phyloP scores from a whole-genome alignment of 805 yeast genomes.

The Lipomyces chichibuensis region DNA sequence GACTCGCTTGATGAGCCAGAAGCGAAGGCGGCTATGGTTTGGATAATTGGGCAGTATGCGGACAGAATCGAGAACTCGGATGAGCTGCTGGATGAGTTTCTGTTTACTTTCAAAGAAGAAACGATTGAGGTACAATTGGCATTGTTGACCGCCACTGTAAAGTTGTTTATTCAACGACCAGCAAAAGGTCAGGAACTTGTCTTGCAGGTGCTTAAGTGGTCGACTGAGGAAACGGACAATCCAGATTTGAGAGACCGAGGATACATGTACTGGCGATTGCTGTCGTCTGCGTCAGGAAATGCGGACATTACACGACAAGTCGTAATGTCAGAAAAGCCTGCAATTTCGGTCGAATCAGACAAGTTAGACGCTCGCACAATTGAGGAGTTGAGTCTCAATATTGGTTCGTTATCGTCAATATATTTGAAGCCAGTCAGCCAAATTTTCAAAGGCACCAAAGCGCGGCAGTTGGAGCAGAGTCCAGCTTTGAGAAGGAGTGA shows the following conservation, averaged over 20 bases:
- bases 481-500: slow-evolving; percentile 28
- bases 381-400: slow-evolving; percentile 79
- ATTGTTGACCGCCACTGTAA: slow-evolving; percentile 72
- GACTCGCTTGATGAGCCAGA: slow-evolving; percentile 73
- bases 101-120: slow-evolving; percentile 60
- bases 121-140: slow-evolving; percentile 74
- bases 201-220: slow-evolving; percentile 60
- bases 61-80: slow-evolving; percentile 51
- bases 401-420: slow-evolving; percentile 81
- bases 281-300: slow-evolving; percentile 54
- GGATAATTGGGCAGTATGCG: slow-evolving; percentile 82
- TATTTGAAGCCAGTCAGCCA: slow-evolving; percentile 61
- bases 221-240: slow-evolving; percentile 73
- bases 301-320: slow-evolving; percentile 54
- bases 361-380: slow-evolving; percentile 67
- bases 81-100: slow-evolving; percentile 49
- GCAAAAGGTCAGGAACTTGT: slow-evolving; percentile 59
- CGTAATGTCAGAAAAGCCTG: slow-evolving; percentile 64
- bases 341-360: slow-evolving; percentile 67
- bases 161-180: slow-evolving; percentile 64
- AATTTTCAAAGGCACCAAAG: slow-evolving; percentile 30
- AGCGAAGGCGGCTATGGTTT: slow-evolving; percentile 73
- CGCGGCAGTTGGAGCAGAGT: slow-evolving; percentile 23
- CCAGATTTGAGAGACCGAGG: slow-evolving; percentile 90
- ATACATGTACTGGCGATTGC: slow-evolving; percentile 78